These are phyloP conservation scores for Dissophora globulifera DNA, from an alignment of 192 early-diverging fungal genomes.

Conservation along the genomic window DNA sequence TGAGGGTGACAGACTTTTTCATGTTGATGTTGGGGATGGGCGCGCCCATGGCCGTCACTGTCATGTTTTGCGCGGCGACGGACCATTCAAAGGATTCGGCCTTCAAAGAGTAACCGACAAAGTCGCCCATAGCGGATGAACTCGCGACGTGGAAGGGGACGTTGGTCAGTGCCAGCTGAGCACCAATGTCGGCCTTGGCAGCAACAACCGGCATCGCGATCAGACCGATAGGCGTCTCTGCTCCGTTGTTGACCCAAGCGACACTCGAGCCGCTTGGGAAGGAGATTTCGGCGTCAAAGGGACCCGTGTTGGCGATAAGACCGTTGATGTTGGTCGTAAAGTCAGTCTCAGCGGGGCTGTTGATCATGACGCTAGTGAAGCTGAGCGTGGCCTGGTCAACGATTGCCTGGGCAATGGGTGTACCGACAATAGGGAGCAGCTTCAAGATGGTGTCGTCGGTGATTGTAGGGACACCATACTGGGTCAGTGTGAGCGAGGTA, in stretches of 20 bases:
- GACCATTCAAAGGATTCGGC: constrained; percentile 60
- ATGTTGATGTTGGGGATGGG: constrained; percentile 60
- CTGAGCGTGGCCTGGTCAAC: constrained; percentile 51
- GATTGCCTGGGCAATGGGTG: constrained; percentile 65
- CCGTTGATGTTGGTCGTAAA: constrained; percentile 55
- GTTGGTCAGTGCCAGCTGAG: constrained; percentile 55
- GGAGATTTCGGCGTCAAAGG: constrained; percentile 52
- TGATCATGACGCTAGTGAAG: constrained; percentile 49
- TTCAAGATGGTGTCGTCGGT: constrained; percentile 60
- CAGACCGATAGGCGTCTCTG: constrained; percentile 47
- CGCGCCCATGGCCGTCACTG: constrained; percentile 63
- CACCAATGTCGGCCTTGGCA: constrained; percentile 60
- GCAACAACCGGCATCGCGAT: constrained; percentile 58
- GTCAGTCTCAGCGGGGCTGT: constrained; percentile 42
- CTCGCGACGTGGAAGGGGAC: constrained; percentile 55
- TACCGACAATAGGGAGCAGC: constrained; percentile 63
- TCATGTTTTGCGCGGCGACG: constrained; percentile 56
- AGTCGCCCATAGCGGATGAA: constrained; percentile 56
- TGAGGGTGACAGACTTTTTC: constrained; percentile 61
- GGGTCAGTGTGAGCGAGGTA: constrained; percentile 54
- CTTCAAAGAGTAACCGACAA: constrained; percentile 62
- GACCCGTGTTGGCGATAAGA: constrained; percentile 47
- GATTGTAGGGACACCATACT: constrained; percentile 54
- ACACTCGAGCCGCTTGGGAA: constrained; percentile 57
- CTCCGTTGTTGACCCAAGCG: constrained; percentile 40